A percentile compares a stretch with the other conserved stretches of the same genome.
These are phyloP conservation scores for Silene coronaria DNA, from an alignment of 179 eudicot species.

Conservation along the genomic window DNA sequence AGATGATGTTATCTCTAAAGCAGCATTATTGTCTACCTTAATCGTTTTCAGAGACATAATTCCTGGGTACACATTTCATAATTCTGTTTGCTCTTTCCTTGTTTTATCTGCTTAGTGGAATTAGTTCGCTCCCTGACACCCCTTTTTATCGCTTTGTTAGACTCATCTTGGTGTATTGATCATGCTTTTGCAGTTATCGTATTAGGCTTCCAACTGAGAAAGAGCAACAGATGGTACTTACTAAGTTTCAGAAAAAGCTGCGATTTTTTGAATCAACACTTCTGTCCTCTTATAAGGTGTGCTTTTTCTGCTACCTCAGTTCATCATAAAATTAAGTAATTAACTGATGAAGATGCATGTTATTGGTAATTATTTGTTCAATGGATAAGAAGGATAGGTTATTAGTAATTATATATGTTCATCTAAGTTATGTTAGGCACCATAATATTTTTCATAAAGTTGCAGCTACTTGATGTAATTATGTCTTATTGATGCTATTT, in stretches of 20 bases:
- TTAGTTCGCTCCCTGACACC: neutral
- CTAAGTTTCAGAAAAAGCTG: conserved; percentile 73
- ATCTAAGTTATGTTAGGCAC: neutral
- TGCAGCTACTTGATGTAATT: neutral
- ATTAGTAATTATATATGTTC: neutral
- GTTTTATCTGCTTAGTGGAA: neutral
- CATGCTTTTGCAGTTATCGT: conserved; percentile 52
- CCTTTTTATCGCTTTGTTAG: neutral
- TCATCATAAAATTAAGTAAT: neutral
- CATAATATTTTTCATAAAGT: neutral
- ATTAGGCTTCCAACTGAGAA: conserved; percentile 93
- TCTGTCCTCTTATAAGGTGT: conserved; percentile 84
- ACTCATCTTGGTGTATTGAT: neutral
- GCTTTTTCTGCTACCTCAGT: neutral
- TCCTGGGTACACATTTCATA: conserved; percentile 58
- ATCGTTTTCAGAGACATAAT: conserved; percentile 86
- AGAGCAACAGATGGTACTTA: conserved; percentile 75
- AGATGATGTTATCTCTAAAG: conserved; percentile 49
- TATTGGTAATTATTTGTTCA: neutral
- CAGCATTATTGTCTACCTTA: conserved; percentile 63
- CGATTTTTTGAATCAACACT: conserved; percentile 77
- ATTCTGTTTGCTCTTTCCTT: neutral
- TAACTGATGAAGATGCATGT: neutral
- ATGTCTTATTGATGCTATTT: neutral
- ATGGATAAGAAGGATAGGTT: neutral